A percentile compares a stretch with the other conserved stretches of the same genome.
These are phyloP conservation scores for Lathyrus tuberosus DNA, from an alignment of 306 rosid species.

Conservation along the genomic window DNA sequence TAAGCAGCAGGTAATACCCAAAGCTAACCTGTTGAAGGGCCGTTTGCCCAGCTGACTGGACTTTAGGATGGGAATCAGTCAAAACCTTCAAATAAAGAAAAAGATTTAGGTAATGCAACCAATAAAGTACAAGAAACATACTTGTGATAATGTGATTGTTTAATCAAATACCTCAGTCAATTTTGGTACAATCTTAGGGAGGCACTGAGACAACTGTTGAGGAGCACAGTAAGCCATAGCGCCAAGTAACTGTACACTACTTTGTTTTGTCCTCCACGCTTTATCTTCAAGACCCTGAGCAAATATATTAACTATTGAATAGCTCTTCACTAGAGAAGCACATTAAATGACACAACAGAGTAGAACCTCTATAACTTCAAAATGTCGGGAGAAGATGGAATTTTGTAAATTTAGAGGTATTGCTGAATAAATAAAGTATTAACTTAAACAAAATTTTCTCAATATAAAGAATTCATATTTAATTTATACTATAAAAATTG, in stretches of 20 bases:
- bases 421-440: conserved; percentile 2
- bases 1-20: conserved; percentile 19
- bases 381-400: not conserved
- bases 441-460: not conserved
- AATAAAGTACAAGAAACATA: conserved; percentile 17
- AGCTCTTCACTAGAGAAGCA: conserved; percentile 2
- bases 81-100: conserved; percentile 63
- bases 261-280: conserved; percentile 99
- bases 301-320: conserved; percentile 36
- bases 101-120: conserved; percentile 27
- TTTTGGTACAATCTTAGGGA: conserved; percentile 96
- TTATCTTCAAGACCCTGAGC: conserved; percentile 96
- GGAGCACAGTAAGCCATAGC: conserved; percentile 99
- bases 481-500: not conserved
- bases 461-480: not conserved
- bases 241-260: conserved; percentile 96
- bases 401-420: not conserved
- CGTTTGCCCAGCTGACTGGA: conserved; percentile 96
- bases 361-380: not conserved
- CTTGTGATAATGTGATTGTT: conserved; percentile 1
- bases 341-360: not conserved
- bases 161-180: conserved; percentile 76
- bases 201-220: conserved; percentile 96
- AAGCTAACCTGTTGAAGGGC: conserved; percentile 94
- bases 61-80: conserved; percentile 97